Conservation (phyloP, 2,329 filamentous ascomycete genomes). For the Phialophora chinensis region DNA sequence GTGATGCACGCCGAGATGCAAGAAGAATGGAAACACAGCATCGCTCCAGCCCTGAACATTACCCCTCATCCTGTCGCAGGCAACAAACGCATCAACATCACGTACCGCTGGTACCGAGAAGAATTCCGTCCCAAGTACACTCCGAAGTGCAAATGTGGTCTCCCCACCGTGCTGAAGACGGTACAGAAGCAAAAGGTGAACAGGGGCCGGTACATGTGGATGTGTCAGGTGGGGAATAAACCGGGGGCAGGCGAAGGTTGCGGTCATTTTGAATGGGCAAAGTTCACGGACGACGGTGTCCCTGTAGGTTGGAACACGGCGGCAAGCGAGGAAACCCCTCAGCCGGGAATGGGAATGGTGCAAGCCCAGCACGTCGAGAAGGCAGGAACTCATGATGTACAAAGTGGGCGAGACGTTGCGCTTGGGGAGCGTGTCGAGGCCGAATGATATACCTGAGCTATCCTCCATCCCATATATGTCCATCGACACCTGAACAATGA, state of each 20-base stretch:
- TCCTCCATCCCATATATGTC: not conserved
- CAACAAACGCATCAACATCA: conserved; percentile 86
- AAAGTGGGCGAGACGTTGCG: not conserved
- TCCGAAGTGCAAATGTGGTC: conserved; percentile 75
- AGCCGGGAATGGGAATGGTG: not conserved
- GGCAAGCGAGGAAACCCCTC: not conserved
- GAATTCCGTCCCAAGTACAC: conserved; percentile 78
- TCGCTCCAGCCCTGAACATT: conserved; percentile 75
- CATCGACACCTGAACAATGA: not conserved
- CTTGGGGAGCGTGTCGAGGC: not conserved
- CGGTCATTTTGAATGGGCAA: conserved; percentile 81
- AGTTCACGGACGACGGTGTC: conserved; percentile 84
- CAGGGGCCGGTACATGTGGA: conserved; percentile 86
- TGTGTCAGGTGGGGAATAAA: conserved; percentile 74
- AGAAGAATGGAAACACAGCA: conserved; percentile 92
- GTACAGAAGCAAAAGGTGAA: conserved; percentile 80
- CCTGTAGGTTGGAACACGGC: conserved; percentile 63
- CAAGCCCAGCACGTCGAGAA: not conserved
- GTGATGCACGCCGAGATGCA: conserved; percentile 99
- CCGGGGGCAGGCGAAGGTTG: conserved; percentile 60
- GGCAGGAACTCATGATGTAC: not conserved
- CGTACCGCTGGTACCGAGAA: conserved; percentile 84
- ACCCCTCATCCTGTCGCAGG: conserved; percentile 83
- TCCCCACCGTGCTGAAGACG: conserved; percentile 73
- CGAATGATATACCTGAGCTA: too few species aligned